Percentiles rank a stretch among this genome's conserved stretches.
Evolutionary conservation across 2,329 filamentous ascomycete genomes (phyloP).

Genomic region (Fusarium buharicum): DNA sequence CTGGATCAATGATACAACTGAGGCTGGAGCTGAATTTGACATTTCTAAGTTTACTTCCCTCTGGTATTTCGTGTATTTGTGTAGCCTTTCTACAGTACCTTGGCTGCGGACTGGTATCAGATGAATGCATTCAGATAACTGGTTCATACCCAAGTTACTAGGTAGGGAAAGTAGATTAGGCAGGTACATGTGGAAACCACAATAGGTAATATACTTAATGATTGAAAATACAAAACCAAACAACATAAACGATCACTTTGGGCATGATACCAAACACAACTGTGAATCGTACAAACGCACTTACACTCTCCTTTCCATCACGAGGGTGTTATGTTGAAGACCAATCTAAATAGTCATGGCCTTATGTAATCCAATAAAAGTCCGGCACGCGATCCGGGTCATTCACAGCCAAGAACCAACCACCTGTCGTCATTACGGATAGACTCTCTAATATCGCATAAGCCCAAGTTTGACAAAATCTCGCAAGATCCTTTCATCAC

Average conservation of each 20-base stretch:
- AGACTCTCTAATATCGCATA: constrained; percentile 10
- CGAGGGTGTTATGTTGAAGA: constrained; percentile 17
- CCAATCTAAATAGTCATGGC: constrained; percentile 2
- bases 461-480: constrained; percentile 5
- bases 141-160: too few species aligned
- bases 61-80: too few species aligned
- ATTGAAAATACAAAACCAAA: background rate
- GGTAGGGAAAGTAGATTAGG: too few species aligned
- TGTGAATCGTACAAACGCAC: background rate
- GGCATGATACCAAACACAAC: too few species aligned
- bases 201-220: background rate
- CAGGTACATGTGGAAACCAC: too few species aligned
- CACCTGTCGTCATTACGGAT: constrained; percentile 25
- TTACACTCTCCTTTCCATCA: constrained; percentile 2
- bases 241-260: background rate
- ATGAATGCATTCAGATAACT: too few species aligned
- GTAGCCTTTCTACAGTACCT: too few species aligned
- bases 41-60: too few species aligned
- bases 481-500: background rate
- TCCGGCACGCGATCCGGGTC: constrained; percentile 28
- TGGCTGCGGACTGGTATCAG: too few species aligned
- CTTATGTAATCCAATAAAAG: constrained; percentile 35
- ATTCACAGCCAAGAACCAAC: constrained; percentile 26
- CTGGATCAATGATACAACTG: background rate
- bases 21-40: background rate